Base-by-base conservation (phyloP, 108 stramenopile genomes). In the Seminavis robusta region DNA sequence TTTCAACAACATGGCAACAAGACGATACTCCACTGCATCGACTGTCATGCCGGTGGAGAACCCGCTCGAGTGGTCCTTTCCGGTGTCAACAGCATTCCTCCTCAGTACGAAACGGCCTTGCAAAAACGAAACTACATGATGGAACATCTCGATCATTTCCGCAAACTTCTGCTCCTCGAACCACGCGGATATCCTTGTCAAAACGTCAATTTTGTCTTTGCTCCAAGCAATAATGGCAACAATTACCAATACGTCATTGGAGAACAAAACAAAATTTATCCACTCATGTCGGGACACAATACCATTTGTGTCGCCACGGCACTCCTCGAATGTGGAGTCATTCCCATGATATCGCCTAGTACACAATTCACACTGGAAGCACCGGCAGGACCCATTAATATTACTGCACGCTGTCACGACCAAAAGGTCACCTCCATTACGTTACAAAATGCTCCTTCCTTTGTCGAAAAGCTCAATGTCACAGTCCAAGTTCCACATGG, bases 271-370 rank as follows among this genome's bases (percentile, higher is more conserved):
- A 40, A 40, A 40, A 40, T 40, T 40, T 40, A 40, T 5, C 65
- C 65, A 25, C 50, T 38, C 10, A 67, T 67, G 65, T 61, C 59
- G 9, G 65, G 65, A 29, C 58, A 59, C 59, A 67, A 67, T 60
- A 50, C 58, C 21, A 59, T 67, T 16, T 67, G 65, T 38, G 59
- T 52, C 21, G 59, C 59, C 15, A 67, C 65, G 3, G 65, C 50
- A 2, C 36, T 59, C 10, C 27, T 67, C 5, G 65, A 67, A 32
- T 52, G 27, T 52, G 67, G 67, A 8, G 24, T 55, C 29, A 11
- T 63, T 6, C 47, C 56, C 17, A 61, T 66, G 46, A 21, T n/a
- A 23, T 28, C 40, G 9, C 52, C 29, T 15, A 15, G n/a, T 9
- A 52, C 36, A 31, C 16, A 29, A n/a, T 69, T 69, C 38, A 17